Base-by-base conservation (phyloP, 768 basidiomycete genomes). In the Xerocomellus chrysenteron region DNA sequence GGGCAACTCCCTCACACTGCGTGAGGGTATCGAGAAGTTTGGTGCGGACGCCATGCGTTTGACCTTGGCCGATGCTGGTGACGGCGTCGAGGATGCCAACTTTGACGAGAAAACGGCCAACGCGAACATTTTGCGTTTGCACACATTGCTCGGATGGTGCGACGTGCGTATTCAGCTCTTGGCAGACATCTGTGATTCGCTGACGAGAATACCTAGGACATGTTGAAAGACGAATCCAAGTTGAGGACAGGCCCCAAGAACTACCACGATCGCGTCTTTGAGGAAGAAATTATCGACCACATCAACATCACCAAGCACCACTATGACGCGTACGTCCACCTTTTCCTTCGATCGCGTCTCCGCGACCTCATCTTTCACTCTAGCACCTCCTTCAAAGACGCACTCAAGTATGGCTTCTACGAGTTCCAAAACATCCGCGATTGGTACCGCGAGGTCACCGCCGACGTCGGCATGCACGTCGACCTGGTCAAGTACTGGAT, bases 81-180 rank as follows among this genome's bases (percentile, higher is more conserved):
- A 99, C 70, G 93, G 94, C 49, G 82, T 98, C 63, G 95, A 97
- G 73, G 97, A 99, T 74, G 96, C 96, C 44, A 99, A 99, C 78
- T 99, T 98, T 66, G 97, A 99, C 69, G 96, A 98, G 80, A 91
- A 94, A 77, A 91, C 89, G 6, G 97, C 97, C 17, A 99, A 98
- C 69, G 94, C 97, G 12, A 94, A 92, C 59, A 98, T 99, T 68
- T 73, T 98, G 69, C 83, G 97, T 50, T 77, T 99, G 59, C 89
- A 95, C 70, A 98, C 96, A 0, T 76, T 97, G 65, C 78, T 94
- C 61, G 81, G 80, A 5, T 99, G 96, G 95, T 94, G 92, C 64
- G 89, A 96, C 75, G 93, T 93, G 30, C n/a, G 81, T 68, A 3
- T 14, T n/a, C 8, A 39, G 41, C 44, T 47, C 46, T 33, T 55